A percentile compares a stretch with the other conserved stretches of the same genome.
phyloP scores from a whole-genome alignment of 345 rosid genomes.

The Turritis glabra region DNA sequence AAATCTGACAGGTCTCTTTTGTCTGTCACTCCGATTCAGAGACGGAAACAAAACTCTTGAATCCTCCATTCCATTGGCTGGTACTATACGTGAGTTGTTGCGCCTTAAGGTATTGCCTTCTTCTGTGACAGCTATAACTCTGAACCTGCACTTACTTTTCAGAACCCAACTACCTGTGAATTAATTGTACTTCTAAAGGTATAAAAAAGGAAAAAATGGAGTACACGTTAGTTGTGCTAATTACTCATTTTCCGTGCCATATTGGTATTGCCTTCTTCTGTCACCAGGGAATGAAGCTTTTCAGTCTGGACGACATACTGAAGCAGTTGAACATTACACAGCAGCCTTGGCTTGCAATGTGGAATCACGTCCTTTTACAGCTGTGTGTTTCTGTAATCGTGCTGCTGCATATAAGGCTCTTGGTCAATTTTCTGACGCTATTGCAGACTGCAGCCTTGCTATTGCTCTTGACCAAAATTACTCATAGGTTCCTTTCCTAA shows the following conservation, averaged over 20 bases:
- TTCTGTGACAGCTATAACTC: conserved; percentile 18
- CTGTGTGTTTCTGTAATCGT: conserved; percentile 95
- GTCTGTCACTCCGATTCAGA: conserved; percentile 36
- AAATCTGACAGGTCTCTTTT: conserved; percentile 20
- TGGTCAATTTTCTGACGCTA: conserved; percentile 82
- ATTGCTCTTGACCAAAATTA: conserved; percentile 88
- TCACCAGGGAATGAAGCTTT: conserved; percentile 90
- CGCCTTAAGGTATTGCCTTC: conserved; percentile 64
- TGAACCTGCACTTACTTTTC: conserved; percentile 7
- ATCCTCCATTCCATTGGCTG: conserved; percentile 58
- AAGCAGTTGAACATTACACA: conserved; percentile 91
- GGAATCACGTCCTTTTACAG: conserved; percentile 91
- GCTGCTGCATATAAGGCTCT: conserved; percentile 89
- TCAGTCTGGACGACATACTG: conserved; percentile 79
- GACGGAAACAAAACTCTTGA: conserved; percentile 51
- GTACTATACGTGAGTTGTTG: conserved; percentile 67
- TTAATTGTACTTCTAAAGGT: neutral
- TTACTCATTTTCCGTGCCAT: neutral
- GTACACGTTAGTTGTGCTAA: neutral
- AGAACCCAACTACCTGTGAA: conserved; percentile 4
- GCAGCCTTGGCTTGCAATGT: conserved; percentile 74
- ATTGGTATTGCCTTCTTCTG: conserved; percentile 22
- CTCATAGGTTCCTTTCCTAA: conserved; percentile 60
- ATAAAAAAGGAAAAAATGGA: neutral
- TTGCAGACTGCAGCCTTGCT: conserved; percentile 97